phyloP scores from a whole-genome alignment of 371 early-diverging fungal species.

The Coemansia sp. region DNA sequence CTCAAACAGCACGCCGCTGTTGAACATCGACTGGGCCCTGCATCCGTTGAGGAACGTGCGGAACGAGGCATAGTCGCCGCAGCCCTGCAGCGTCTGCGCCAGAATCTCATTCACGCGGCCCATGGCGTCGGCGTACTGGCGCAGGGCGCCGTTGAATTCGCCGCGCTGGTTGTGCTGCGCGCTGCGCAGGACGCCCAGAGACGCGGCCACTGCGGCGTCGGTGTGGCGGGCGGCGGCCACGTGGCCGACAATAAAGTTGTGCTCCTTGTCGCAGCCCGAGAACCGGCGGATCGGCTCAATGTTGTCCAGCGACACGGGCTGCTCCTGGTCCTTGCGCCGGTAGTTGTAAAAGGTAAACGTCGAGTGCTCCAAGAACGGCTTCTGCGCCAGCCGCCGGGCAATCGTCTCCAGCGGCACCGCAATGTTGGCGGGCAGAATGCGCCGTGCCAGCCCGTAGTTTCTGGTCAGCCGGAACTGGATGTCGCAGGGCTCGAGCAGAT shows the following conservation, averaged over 20 bases:
- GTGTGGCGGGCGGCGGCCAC: slow-evolving; percentile 84
- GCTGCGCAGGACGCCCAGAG: slow-evolving; percentile 62
- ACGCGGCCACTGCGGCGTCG: slow-evolving; percentile 62
- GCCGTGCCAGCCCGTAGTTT: slow-evolving; percentile 78
- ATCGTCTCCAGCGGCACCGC: slow-evolving; percentile 77
- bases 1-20: slow-evolving; percentile 82
- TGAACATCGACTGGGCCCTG: slow-evolving; percentile 87
- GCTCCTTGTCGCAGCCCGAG: slow-evolving; percentile 70
- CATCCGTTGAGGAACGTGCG: slow-evolving; percentile 89
- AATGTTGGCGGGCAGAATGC: slow-evolving; percentile 70
- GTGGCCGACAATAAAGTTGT: slow-evolving; percentile 77
- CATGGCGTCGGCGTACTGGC: slow-evolving; percentile 61
- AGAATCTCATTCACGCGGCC: slow-evolving; percentile 68
- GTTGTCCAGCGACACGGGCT: slow-evolving; percentile 65
- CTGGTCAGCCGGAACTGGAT: slow-evolving; percentile 64
- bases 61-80: slow-evolving; percentile 78
- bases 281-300: slow-evolving; percentile 75
- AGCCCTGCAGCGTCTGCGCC: slow-evolving; percentile 78
- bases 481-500: slow-evolving; percentile 88
- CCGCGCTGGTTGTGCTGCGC: slow-evolving; percentile 57
- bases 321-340: slow-evolving; percentile 60
- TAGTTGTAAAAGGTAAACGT: slow-evolving; percentile 80
- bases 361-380: slow-evolving; percentile 87
- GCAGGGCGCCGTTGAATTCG: slow-evolving; percentile 61
- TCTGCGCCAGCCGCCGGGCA: slow-evolving; percentile 69